Evolutionary conservation across 768 basidiomycete species (phyloP), one percentile per base, ranked within the genome.

Genomic region (Asterophora parasitica): DNA sequence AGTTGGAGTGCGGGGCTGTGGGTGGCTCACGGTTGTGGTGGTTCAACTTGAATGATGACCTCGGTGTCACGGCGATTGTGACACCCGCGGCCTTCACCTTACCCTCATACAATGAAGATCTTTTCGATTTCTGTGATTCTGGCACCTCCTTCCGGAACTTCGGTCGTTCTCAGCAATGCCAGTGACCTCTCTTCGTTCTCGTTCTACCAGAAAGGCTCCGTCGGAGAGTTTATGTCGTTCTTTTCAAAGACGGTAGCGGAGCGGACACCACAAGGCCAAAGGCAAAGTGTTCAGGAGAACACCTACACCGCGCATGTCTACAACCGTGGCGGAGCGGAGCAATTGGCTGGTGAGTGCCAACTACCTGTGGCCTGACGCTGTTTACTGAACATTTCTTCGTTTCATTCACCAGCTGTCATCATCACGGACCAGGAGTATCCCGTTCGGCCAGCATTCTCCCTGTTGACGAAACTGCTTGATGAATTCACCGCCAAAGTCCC

Each of bases 381-480:
- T 42, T 52, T 33, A 42, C 44, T 57, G 15, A 43, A 27, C 19
- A 26, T 40, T 43, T 26, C 34, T 8, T 47, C 32, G 30, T 9
- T 23, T 12, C 9, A 8, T 31, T 36, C 47, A 42, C 46, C 60
- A 94, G 93, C 80, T 50, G 88, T 97, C 46, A 83, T 98, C 57
- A 88, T 98, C 58, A 87, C 93, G 15, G 94, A 97, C 69, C 77
- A 88, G 40, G 96, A 98, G 65, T 99, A 99, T 66, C 96, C 95
- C 45, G 88, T 92, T 46, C 84, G 96, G 48, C 91, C 94, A 4
- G 95, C 93, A 1, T 99, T 97, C 74, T 96, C 95, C 13, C 76
- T 99, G 34, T 73, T 99, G 44, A 84, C 88, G 49, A 97, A 95
- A 71, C 63, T 97, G 15, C 77, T 98, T 32, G 96, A 99, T 55